phyloP scores from a whole-genome alignment of 306 rosid genomes.

The Rubus parviflorus region DNA sequence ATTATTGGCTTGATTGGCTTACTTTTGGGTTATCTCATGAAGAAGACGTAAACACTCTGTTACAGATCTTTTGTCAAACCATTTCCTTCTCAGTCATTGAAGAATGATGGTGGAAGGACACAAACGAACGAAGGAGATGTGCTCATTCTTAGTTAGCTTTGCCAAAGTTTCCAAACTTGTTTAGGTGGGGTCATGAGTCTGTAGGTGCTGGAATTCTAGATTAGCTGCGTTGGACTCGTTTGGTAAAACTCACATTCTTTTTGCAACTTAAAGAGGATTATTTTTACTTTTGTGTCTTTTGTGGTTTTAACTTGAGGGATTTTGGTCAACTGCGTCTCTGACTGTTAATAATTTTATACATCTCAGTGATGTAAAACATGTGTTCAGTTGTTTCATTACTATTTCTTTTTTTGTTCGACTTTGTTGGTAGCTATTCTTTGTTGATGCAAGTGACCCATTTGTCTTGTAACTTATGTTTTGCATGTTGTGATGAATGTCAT shows the following conservation, averaged over 20 bases:
- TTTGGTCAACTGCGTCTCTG: conserved; percentile 30
- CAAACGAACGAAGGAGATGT: conserved; percentile 39
- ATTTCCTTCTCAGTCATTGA: conserved; percentile 35
- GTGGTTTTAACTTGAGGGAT: conserved; percentile 44
- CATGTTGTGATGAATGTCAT: no score
- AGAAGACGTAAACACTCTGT: conserved; percentile 43
- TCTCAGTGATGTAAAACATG: conserved; percentile 15
- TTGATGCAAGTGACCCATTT: background rate
- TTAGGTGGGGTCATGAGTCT: conserved; percentile 39
- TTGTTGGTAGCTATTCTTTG: background rate
- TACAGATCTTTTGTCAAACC: conserved; percentile 27
- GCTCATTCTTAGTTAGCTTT: conserved; percentile 41
- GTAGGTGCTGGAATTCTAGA: conserved; percentile 41
- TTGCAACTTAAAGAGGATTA: conserved; percentile 51
- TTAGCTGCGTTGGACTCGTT: conserved; percentile 43
- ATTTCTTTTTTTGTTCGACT: background rate
- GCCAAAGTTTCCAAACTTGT: conserved; percentile 49
- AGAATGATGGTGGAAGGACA: conserved; percentile 46
- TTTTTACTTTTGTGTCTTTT: conserved; percentile 19
- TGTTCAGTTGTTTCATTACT: conserved; percentile 10
- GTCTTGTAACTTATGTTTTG: background rate
- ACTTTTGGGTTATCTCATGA: conserved; percentile 73
- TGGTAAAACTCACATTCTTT: conserved; percentile 59
- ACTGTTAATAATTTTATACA: conserved; percentile 34
- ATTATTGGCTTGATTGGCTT: conserved; percentile 67